phyloP scores from a whole-genome alignment of 2,329 filamentous ascomycete genomes.

The Nemania sp. region DNA sequence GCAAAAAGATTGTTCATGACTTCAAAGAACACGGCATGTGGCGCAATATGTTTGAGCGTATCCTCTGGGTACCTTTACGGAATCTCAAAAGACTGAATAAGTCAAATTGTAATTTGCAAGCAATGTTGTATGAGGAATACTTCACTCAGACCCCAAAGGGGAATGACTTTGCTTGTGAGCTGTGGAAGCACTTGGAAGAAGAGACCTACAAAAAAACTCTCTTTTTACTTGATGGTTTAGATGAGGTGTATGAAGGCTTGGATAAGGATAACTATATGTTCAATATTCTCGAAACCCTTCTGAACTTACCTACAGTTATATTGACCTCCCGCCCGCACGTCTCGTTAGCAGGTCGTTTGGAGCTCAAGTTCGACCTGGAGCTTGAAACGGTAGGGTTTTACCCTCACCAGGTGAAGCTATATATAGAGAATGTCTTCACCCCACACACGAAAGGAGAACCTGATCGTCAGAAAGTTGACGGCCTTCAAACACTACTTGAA shows the following conservation, averaged over 20 bases:
- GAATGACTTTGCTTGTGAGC: neutral
- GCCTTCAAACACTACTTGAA: slow-evolving; percentile 53
- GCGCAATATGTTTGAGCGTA: neutral
- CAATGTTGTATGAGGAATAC: neutral
- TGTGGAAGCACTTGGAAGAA: neutral
- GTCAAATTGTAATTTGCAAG: neutral
- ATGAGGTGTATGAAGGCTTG: slow-evolving; percentile 51
- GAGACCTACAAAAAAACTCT: slow-evolving; percentile 36
- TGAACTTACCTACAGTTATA: slow-evolving; percentile 52
- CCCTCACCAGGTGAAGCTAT: slow-evolving; percentile 51
- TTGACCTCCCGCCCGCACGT: slow-evolving; percentile 56
- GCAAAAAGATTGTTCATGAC: slow-evolving; percentile 27
- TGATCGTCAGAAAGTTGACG: slow-evolving; percentile 31
- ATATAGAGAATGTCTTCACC: slow-evolving; percentile 41
- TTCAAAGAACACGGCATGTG: slow-evolving; percentile 6
- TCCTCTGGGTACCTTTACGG: slow-evolving; percentile 26
- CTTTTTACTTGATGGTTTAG: slow-evolving; percentile 58
- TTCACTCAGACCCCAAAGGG: neutral
- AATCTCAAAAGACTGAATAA: neutral
- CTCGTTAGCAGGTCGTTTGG: too few species aligned
- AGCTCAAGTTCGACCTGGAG: slow-evolving; percentile 47
- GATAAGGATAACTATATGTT: neutral
- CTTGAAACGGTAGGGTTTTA: slow-evolving; percentile 57
- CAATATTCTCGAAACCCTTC: neutral
- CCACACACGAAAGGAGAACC: slow-evolving; percentile 33